Percentiles rank a stretch among this genome's conserved stretches.
These are phyloP conservation scores for Suhomyces pyralidae DNA, from an alignment of 805 yeast genomes.

Conservation along the genomic window DNA sequence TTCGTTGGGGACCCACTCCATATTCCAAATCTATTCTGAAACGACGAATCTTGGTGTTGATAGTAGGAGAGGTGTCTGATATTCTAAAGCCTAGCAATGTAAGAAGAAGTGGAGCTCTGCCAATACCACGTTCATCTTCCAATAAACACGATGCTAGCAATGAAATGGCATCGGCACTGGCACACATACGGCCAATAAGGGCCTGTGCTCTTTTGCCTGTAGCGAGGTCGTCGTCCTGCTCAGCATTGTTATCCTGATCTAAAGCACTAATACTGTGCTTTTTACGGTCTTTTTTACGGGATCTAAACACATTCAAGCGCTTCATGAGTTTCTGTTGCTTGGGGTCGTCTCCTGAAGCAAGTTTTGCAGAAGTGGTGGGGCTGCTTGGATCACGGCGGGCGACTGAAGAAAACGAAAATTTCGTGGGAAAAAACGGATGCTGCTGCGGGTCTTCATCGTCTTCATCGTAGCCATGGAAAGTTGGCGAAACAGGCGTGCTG, in stretches of 20 bases:
- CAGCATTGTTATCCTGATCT: conserved; percentile 15
- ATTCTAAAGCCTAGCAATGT: conserved; percentile 69
- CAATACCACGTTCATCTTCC: conserved; percentile 70
- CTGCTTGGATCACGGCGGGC: not conserved
- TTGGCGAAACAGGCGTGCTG: not conserved
- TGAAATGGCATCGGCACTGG: conserved; percentile 73
- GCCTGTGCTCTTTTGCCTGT: conserved; percentile 36
- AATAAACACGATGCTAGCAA: conserved; percentile 71
- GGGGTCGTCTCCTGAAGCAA: conserved; percentile 10
- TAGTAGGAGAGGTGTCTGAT: conserved; percentile 44
- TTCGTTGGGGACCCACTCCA: conserved; percentile 76
- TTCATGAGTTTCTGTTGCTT: conserved; percentile 19
- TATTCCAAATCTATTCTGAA: conserved; percentile 79
- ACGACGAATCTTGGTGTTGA: conserved; percentile 39
- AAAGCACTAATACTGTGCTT: conserved; percentile 12
- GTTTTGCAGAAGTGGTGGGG: not conserved
- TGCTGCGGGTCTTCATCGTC: not conserved
- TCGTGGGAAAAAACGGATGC: conserved; percentile 6
- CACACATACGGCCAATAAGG: conserved; percentile 43
- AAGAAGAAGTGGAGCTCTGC: conserved; percentile 79
- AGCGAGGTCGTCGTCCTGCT: conserved; percentile 24
- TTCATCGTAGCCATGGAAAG: not conserved
- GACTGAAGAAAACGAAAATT: conserved; percentile 6
- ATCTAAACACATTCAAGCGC: conserved; percentile 24
- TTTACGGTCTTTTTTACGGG: conserved; percentile 22